phyloP scores from a whole-genome alignment of 2,329 filamentous ascomycete species.

The Fusarium chuoi region DNA sequence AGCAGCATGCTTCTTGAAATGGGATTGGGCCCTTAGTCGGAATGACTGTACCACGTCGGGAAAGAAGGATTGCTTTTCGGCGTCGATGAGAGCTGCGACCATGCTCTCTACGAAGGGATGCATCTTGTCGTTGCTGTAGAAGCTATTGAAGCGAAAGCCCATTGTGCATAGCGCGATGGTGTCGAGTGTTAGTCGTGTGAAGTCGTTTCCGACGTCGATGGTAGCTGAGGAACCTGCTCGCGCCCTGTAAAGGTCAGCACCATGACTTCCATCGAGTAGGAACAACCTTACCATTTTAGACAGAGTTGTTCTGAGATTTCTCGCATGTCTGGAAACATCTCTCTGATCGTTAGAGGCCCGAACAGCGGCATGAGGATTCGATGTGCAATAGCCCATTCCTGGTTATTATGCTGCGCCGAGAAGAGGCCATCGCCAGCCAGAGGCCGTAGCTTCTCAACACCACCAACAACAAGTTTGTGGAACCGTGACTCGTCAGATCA shows the following conservation, averaged over 20 bases:
- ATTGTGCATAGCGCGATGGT: constrained; percentile 17
- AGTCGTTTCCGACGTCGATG: constrained; percentile 3
- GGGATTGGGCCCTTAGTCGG: neutral
- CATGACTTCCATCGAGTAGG: accelerated
- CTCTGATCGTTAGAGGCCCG: constrained; percentile 72
- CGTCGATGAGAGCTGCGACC: neutral
- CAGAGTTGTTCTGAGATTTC: constrained; percentile 73
- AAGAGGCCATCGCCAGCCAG: constrained; percentile 73
- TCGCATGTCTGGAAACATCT: constrained; percentile 76
- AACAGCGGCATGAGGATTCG: constrained; percentile 74
- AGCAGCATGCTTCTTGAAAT: neutral
- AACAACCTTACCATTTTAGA: constrained; percentile 62
- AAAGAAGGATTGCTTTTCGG: neutral
- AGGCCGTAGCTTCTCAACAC: constrained; percentile 65
- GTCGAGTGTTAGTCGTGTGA: neutral
- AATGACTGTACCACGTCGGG: neutral
- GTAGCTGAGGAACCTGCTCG: neutral
- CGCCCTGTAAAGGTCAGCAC: neutral
- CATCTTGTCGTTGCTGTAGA: constrained; percentile 10
- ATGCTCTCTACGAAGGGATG: neutral
- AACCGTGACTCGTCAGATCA: constrained; percentile 73
- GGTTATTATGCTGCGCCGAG: constrained; percentile 61
- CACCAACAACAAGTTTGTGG: constrained; percentile 62
- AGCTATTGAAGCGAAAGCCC: constrained; percentile 17
- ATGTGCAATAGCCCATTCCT: constrained; percentile 76